Percentiles rank a stretch among this genome's conserved stretches.
Evolutionary conservation across 495 filamentous ascomycete species (phyloP).

Genomic region (Daldinia caldariorum): DNA sequence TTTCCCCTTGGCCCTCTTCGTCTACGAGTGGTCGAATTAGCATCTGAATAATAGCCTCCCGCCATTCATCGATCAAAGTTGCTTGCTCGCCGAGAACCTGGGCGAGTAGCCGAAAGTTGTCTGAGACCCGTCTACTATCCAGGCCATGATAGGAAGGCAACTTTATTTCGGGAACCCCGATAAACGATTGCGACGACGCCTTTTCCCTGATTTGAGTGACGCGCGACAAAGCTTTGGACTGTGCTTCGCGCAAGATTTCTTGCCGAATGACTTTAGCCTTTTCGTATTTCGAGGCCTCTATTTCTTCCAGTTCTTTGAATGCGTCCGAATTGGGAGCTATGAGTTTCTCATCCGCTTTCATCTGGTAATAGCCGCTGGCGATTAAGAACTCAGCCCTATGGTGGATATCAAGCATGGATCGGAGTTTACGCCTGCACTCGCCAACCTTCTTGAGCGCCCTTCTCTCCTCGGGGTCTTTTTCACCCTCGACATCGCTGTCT

Average conservation of each 20-base stretch:
- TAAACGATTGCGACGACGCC: constrained; percentile 62
- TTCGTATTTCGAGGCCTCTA: constrained; percentile 78
- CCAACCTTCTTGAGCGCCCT: constrained; percentile 43
- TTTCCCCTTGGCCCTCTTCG: constrained; percentile 74
- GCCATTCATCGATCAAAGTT: constrained; percentile 74
- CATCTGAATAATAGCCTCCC: constrained; percentile 72
- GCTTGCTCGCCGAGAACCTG: constrained; percentile 74
- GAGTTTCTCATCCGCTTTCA: constrained; percentile 73
- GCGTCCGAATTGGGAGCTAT: constrained; percentile 71
- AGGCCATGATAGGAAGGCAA: constrained; percentile 42
- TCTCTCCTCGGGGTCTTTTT: constrained; percentile 45
- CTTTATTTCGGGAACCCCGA: constrained; percentile 67
- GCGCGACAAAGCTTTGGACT: constrained; percentile 30
- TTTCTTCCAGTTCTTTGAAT: constrained; percentile 70
- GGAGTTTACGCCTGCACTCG: constrained; percentile 71
- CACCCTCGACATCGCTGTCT: constrained; percentile 46
- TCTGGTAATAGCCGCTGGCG: constrained; percentile 82
- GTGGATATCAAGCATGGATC: constrained; percentile 77
- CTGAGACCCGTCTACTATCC: constrained; percentile 49
- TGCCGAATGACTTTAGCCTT: constrained; percentile 77
- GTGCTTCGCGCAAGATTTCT: constrained; percentile 70
- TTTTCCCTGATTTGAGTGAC: constrained; percentile 62
- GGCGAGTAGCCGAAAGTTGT: constrained; percentile 53
- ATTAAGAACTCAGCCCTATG: constrained; percentile 87
- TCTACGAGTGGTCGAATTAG: constrained; percentile 82